Evolutionary conservation across 129 eudicot species (phyloP).

Genomic region (Centrapalus pauciflorus): DNA sequence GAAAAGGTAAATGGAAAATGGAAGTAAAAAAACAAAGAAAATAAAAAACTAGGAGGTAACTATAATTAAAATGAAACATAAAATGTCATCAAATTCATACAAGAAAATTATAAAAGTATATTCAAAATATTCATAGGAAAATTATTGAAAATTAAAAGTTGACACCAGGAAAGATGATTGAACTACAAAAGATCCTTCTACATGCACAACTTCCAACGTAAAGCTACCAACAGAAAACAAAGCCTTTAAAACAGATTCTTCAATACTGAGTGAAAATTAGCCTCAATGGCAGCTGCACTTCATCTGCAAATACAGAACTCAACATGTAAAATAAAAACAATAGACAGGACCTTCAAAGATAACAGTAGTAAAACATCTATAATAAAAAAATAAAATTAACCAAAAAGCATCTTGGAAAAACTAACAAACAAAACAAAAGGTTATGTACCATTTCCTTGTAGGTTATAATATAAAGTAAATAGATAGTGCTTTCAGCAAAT

Average conservation of each 20-base stretch:
- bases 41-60: neutral
- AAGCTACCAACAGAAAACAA: conserved; percentile 20
- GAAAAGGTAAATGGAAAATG: conserved; percentile 4
- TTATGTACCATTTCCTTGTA: neutral
- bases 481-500: neutral
- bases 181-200: conserved; percentile 19
- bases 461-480: neutral
- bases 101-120: conserved; percentile 16
- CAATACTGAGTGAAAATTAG: conserved; percentile 21
- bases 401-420: conserved; percentile 1
- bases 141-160: conserved; percentile 1
- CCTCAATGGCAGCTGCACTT: conserved; percentile 35
- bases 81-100: conserved; percentile 28
- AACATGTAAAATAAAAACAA: conserved; percentile 17
- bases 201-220: conserved; percentile 27
- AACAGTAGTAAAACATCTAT: neutral
- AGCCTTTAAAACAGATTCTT: conserved; percentile 21
- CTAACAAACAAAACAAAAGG: conserved; percentile 9
- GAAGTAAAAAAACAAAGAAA: conserved; percentile 10
- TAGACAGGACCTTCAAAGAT: conserved; percentile 6
- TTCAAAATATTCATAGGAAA: conserved; percentile 8
- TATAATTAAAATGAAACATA: neutral
- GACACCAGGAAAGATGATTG: conserved; percentile 19
- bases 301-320: conserved; percentile 44
- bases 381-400: conserved; percentile 1